These are phyloP conservation scores for Gossypium gossypioides DNA, from an alignment of 441 rosid genomes.

Conservation along the genomic window DNA sequence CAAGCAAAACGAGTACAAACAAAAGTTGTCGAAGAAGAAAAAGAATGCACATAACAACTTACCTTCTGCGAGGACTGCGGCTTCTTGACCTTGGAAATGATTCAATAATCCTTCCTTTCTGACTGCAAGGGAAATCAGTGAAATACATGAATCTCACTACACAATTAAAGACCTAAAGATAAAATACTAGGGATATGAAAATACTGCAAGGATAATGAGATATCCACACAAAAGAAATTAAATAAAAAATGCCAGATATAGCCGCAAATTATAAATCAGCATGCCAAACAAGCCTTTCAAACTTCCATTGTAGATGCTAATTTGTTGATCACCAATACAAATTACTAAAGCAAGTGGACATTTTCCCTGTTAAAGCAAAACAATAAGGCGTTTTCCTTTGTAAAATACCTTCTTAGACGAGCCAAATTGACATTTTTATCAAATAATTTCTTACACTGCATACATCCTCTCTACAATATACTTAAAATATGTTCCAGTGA, in stretches of 20 bases:
- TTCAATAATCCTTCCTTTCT: constrained; percentile 35
- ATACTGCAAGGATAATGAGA: background rate
- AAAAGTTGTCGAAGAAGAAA: background rate
- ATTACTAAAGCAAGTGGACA: background rate
- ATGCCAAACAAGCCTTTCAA: background rate
- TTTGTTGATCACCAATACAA: background rate
- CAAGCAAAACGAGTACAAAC: background rate
- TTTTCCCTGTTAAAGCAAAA: background rate
- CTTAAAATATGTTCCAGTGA: background rate
- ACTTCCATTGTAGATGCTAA: background rate
- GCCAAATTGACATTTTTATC: background rate
- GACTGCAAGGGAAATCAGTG: constrained; percentile 25
- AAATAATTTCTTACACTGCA: background rate
- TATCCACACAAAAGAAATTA: background rate
- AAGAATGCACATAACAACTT: constrained; percentile 8
- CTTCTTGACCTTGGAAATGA: constrained; percentile 45
- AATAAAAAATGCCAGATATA: background rate
- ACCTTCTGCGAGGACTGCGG: constrained; percentile 64
- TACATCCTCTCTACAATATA: background rate
- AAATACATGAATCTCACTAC: background rate
- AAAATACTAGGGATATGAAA: background rate
- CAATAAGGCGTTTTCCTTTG: background rate
- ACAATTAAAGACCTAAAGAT: background rate
- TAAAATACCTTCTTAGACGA: background rate
- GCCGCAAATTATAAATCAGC: background rate